These are phyloP conservation scores for Usnea hakonensis DNA, from an alignment of 495 filamentous ascomycete species.

Conservation along the genomic window DNA sequence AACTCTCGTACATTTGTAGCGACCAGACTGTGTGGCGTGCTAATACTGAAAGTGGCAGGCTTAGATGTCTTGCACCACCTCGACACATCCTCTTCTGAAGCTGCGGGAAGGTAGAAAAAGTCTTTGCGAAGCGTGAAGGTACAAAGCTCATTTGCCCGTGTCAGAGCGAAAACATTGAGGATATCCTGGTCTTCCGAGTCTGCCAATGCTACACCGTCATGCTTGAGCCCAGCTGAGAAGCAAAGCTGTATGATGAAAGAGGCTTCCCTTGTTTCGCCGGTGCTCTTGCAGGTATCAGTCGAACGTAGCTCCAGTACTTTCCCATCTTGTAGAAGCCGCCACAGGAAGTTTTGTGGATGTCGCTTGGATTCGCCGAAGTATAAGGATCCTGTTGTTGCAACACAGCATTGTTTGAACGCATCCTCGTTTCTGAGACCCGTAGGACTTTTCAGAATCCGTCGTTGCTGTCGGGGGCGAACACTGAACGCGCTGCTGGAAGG, in stretches of 20 bases:
- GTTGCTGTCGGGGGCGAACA: slow-evolving; percentile 41
- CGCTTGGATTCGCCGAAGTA: slow-evolving; percentile 69
- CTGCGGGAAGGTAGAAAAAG: slow-evolving; percentile 60
- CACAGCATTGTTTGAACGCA: slow-evolving; percentile 57
- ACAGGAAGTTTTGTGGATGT: slow-evolving; percentile 78
- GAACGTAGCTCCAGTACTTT: slow-evolving; percentile 75
- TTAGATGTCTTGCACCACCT: slow-evolving; percentile 70
- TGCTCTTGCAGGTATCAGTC: slow-evolving; percentile 68
- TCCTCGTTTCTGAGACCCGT: slow-evolving; percentile 60
- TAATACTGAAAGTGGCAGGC: slow-evolving; percentile 65
- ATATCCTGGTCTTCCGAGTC: slow-evolving; percentile 72
- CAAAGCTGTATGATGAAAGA: slow-evolving; percentile 64
- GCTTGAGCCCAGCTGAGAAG: slow-evolving; percentile 63
- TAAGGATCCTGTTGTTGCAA: slow-evolving; percentile 73
- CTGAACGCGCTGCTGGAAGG: slow-evolving; percentile 41
- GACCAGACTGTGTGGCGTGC: slow-evolving; percentile 71
- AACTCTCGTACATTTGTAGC: slow-evolving; percentile 64
- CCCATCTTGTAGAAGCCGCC: slow-evolving; percentile 77
- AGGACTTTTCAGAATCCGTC: slow-evolving; percentile 28
- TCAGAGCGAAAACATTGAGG: slow-evolving; percentile 72
- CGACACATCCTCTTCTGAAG: slow-evolving; percentile 59
- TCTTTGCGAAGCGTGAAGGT: slow-evolving; percentile 72
- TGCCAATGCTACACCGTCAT: slow-evolving; percentile 68
- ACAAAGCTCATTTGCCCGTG: slow-evolving; percentile 67
- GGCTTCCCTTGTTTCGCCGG: slow-evolving; percentile 55